Conservation (phyloP, 257 asterid genomes). For the Ophiorrhiza pumila region DNA sequence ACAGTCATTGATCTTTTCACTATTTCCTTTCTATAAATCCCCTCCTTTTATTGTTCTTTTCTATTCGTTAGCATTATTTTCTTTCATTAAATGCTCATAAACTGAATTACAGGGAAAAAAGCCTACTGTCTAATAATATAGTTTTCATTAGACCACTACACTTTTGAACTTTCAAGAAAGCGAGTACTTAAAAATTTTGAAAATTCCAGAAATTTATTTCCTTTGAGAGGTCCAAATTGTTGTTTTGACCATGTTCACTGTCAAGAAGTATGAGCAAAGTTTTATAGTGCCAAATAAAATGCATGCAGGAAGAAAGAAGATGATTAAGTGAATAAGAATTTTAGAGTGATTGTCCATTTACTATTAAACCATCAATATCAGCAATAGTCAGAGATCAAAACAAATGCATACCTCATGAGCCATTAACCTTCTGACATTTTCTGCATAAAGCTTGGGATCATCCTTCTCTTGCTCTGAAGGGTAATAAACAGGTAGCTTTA, state of each 20-base stretch:
- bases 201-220: not conserved
- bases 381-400: not conserved
- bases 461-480: conserved; percentile 88
- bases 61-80: not conserved
- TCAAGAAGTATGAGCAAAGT: not conserved
- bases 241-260: not conserved
- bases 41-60: not conserved
- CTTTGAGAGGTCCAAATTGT: not conserved
- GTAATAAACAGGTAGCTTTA: conserved; percentile 62
- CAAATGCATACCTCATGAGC: conserved; percentile 70
- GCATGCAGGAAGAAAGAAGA: not conserved
- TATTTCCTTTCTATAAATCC: not conserved
- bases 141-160: not conserved
- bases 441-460: conserved; percentile 86
- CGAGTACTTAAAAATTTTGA: not conserved
- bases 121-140: not conserved
- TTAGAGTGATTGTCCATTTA: not conserved
- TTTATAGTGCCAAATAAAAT: not conserved
- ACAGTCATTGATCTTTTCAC: not conserved
- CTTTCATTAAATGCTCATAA: not conserved
- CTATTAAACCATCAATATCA: not conserved
- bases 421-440: conserved; percentile 76
- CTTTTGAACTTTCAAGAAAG: not conserved
- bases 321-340: not conserved
- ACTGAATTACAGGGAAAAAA: not conserved